Percentiles rank a stretch among this genome's conserved stretches.
Evolutionary conservation across 768 basidiomycete species (phyloP).

Genomic region (Russula ochroleuca): DNA sequence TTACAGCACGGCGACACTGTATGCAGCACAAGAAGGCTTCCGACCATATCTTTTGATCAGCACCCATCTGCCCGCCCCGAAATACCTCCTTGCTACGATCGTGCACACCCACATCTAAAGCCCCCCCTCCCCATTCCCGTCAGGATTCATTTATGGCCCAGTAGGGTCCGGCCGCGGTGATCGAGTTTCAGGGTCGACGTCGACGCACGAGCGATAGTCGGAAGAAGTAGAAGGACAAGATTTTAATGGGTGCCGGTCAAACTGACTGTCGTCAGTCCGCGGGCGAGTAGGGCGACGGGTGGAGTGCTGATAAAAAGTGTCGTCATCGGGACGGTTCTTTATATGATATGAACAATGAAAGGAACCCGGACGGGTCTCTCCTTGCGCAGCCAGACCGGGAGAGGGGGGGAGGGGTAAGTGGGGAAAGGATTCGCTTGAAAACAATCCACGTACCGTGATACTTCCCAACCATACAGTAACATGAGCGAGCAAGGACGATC

Average conservation of each 20-base stretch:
- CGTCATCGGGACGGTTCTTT: neutral
- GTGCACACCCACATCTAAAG: slow-evolving; percentile 66
- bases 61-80: slow-evolving; percentile 80
- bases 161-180: neutral
- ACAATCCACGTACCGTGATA: no score
- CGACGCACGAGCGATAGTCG: neutral
- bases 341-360: neutral
- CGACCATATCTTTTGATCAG: slow-evolving; percentile 60
- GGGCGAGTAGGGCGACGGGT: neutral
- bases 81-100: slow-evolving; percentile 92
- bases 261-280: neutral
- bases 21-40: neutral
- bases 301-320: neutral
- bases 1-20: slow-evolving; percentile 9
- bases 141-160: neutral
- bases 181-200: neutral
- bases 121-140: neutral
- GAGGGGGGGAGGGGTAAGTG: no score
- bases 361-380: no score
- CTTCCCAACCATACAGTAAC: no score
- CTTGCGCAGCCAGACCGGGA: no score
- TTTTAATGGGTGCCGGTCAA: neutral
- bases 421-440: no score
- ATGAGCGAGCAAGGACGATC: no score
- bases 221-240: neutral